Conservation (phyloP, 2,329 filamentous ascomycete species). For the Hypoxylon sp. region DNA sequence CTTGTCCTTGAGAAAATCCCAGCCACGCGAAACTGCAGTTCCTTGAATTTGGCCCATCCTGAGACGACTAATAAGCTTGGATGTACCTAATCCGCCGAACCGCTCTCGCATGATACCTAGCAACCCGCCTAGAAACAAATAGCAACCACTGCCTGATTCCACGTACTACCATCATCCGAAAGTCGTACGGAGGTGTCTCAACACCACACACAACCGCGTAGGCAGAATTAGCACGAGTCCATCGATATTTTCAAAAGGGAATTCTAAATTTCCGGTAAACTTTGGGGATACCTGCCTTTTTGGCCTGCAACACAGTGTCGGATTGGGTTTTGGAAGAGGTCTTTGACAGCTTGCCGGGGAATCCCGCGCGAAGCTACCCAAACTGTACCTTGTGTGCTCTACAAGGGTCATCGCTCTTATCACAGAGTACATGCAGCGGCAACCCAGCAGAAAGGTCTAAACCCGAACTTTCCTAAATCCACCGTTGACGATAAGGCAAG, state of each 20-base stretch:
- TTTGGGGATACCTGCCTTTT: conserved; percentile 15
- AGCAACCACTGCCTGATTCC: conserved; percentile 35
- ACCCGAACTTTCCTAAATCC: conserved; percentile 31
- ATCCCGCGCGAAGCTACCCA: conserved; percentile 15
- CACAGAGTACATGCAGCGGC: conserved; percentile 27
- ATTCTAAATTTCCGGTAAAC: conserved; percentile 7
- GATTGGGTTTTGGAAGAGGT: conserved; percentile 6
- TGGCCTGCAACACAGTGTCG: conserved; percentile 13
- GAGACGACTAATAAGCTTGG: conserved; percentile 47
- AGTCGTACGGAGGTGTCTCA: conserved; percentile 25
- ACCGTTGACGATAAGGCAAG: conserved; percentile 39
- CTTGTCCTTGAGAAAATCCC: conserved; percentile 40
- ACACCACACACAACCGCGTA: conserved; percentile 20
- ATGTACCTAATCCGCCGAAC: conserved; percentile 39
- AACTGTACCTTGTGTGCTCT: conserved; percentile 8
- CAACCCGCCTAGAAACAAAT: conserved; percentile 39
- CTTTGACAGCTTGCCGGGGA: conserved; percentile 22
- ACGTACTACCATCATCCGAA: conserved; percentile 27
- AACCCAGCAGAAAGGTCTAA: conserved; percentile 1
- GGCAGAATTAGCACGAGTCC: conserved; percentile 24
- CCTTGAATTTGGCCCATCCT: conserved; percentile 47
- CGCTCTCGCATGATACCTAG: conserved; percentile 27
- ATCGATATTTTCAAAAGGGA: conserved; percentile 21
- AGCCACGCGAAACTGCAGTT: conserved; percentile 49
- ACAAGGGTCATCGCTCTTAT: conserved; percentile 42